Percentiles rank a stretch among this genome's conserved stretches.
Conservation (phyloP, 2,329 filamentous ascomycete species). For the Pseudocercospora ulei region DNA sequence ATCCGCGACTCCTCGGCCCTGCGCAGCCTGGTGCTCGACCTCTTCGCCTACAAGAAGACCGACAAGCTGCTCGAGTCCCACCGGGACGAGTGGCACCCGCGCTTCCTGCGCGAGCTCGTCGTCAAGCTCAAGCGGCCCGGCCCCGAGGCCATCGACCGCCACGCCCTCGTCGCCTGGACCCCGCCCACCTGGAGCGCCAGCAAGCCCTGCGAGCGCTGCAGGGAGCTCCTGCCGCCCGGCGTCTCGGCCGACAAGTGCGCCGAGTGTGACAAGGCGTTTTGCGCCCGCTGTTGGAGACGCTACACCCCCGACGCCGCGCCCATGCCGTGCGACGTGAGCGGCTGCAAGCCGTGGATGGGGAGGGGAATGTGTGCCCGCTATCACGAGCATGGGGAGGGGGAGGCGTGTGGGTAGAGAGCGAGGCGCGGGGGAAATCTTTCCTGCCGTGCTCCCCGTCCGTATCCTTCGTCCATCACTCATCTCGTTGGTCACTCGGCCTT, state of each 20-base stretch:
- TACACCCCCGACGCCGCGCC: conserved; percentile 22
- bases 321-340: conserved; percentile 30
- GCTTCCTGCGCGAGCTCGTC: conserved; percentile 41
- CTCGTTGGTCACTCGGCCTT: too few relatives aligned
- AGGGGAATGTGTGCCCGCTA: conserved; percentile 33
- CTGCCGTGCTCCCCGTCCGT: too few relatives aligned
- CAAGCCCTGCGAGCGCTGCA: conserved; percentile 36
- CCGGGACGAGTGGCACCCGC: conserved; percentile 42
- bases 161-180: conserved; percentile 37
- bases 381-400: conserved; percentile 34
- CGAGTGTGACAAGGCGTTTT: conserved; percentile 39
- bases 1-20: conserved; percentile 37
- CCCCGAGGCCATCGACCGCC: conserved; percentile 37
- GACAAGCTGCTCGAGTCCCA: conserved; percentile 42
- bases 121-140: conserved; percentile 42
- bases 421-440: too few relatives aligned
- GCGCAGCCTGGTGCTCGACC: conserved; percentile 39
- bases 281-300: conserved; percentile 36
- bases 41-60: conserved; percentile 47
- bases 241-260: conserved; percentile 36
- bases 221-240: conserved; percentile 35
- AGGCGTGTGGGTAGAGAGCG: conserved; percentile 24
- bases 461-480: too few relatives aligned
- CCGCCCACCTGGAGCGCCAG: conserved; percentile 32
- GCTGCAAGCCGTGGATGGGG: conserved; percentile 36